Percentiles rank a stretch among this genome's conserved stretches.
phyloP scores from a whole-genome alignment of 163 green algal species.

The Scenedesmus sp. region DNA sequence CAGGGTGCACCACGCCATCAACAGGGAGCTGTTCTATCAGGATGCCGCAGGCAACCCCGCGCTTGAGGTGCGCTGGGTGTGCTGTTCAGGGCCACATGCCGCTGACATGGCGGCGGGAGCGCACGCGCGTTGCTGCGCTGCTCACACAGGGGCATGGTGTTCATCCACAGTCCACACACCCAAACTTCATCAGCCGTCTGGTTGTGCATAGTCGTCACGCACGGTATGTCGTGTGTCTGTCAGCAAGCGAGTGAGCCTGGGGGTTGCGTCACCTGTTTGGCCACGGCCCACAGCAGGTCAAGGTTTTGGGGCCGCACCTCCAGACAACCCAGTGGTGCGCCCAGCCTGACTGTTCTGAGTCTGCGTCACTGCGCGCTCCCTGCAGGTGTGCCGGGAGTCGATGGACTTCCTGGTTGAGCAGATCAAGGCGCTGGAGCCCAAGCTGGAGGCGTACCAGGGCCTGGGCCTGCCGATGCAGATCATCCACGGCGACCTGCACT shows the following conservation, averaged over 20 bases:
- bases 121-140: not conserved
- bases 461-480: constrained; percentile 67
- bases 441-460: constrained; percentile 54
- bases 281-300: no score
- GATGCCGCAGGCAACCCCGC: constrained; percentile 46
- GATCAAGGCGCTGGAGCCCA: constrained; percentile 45
- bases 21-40: constrained; percentile 59
- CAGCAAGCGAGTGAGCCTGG: no score
- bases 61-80: not conserved
- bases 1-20: constrained; percentile 63
- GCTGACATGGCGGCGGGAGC: no score
- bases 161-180: no score
- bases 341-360: not conserved
- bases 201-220: no score
- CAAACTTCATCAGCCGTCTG: no score
- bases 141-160: not conserved
- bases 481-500: constrained; percentile 74
- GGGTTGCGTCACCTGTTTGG: no score
- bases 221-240: no score
- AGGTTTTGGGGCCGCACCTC: no score
- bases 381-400: constrained; percentile 45
- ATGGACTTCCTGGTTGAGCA: constrained; percentile 55
- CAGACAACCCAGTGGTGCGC: no score
- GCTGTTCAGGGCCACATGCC: no score
- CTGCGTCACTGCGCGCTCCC: not conserved